Base-by-base conservation (phyloP, 495 filamentous ascomycete species). In the Chaetomidium leptoderma region DNA sequence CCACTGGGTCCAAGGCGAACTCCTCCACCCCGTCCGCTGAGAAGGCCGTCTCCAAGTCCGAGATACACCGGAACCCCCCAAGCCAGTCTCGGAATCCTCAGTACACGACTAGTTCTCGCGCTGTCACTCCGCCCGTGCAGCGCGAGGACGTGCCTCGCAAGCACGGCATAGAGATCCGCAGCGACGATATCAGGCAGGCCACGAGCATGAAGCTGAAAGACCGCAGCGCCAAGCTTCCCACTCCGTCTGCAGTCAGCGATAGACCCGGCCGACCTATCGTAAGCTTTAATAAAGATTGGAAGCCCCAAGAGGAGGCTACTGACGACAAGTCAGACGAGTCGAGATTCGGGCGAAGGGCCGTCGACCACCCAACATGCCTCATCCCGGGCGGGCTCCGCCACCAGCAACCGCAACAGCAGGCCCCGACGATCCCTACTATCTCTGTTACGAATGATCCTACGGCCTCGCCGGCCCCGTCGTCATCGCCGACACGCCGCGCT, bases 161-260 rank as follows among this genome's bases (percentile, higher is more conserved):
- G 73, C 83, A 93, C 66, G 89, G 86, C 4, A 78, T 85, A 58
- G 91, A 96, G 70, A 82, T 95, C 37, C 84, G 91, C 49, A 77
- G 89, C 60, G 89, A 95, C 43, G 91, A 96, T 46, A 91, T 96
- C 54, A 80, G 86, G 29, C 81, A 86, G 52, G 91, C 91, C n/a
- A 96, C 91, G n/a, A 91, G 86, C 74, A 93, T 91, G 80, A 86
- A 74, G 68, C 76, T 91, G 55, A 89, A 82, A 61, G 90, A 96
- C 68, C 84, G 91, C 63, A 96, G 91, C 66, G 73, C 86, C 48
- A 92, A 87, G 63, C 73, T 96, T 30, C 91, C 91, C 5, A 91
- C 84, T 65, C 91, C 91, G 63, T 88, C 88, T 29, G 81, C 89
- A 39, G 90, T 96, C 68, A 93, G 89, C 74, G 85, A 95, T 72